Evolutionary conservation across 2,329 filamentous ascomycete species (phyloP).

Genomic region (Sporothrix humicola): DNA sequence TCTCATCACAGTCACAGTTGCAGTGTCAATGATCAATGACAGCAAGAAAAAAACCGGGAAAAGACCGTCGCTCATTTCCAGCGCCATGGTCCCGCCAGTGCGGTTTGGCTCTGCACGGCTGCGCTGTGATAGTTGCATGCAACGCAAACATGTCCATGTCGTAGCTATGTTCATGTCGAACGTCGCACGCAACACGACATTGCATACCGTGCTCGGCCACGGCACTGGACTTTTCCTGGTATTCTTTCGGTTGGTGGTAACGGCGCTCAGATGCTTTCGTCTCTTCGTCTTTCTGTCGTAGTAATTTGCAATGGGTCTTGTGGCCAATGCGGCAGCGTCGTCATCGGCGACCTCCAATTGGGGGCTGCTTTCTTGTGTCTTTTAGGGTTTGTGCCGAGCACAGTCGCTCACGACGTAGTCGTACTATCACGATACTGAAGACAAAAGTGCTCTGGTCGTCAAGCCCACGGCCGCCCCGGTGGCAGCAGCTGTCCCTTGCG

Average conservation of each 20-base stretch:
- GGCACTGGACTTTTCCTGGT: not conserved
- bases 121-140: not conserved
- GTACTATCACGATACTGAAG: too few species aligned
- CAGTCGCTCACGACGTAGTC: not conserved
- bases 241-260: not conserved
- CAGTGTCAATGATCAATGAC: not conserved
- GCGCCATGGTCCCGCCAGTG: conserved; percentile 12
- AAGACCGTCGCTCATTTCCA: not conserved
- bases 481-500: not conserved
- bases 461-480: not conserved
- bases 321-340: not conserved
- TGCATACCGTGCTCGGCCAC: not conserved
- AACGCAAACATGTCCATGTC: not conserved
- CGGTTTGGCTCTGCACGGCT: not conserved
- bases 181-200: not conserved
- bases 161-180: not conserved
- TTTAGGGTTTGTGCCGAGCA: too few species aligned
- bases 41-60: too few species aligned
- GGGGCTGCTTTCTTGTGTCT: not conserved
- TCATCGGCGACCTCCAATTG: not conserved
- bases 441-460: not conserved
- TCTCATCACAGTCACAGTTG: not conserved
- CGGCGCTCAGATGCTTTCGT: not conserved
- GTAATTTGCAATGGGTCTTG: not conserved
- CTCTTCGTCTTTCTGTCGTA: not conserved